Evolutionary conservation across 2,329 filamentous ascomycete genomes (phyloP), one percentile per base, ranked within the genome.

Genomic region (Colletotrichum lindemuthianum): DNA sequence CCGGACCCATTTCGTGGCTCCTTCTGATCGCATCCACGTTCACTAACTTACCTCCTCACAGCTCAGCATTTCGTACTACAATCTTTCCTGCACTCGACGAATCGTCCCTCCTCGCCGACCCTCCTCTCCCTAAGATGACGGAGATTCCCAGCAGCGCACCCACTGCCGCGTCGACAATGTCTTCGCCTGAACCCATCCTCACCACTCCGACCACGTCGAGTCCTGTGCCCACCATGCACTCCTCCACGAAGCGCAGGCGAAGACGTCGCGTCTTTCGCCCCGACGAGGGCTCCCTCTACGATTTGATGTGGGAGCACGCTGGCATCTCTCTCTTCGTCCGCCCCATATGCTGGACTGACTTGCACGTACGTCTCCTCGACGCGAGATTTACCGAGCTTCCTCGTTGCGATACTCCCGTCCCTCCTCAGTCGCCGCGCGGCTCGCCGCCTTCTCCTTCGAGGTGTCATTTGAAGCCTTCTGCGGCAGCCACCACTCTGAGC

Each of bases 301-400:
- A 84, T 65, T 77, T 85, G 48, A 76, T 88, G 65, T 80, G 82
- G 65, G 76, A 82, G 24, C 71, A 87, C 69, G 72, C 78, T 39
- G 81, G 83, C 47, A 73, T 71, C 0, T 77, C 81, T 0, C 81
- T 88, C 16, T 86, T 82, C 63, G 73, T 84, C 51, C 78, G 80
- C 33, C 86, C 86, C 2, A 81, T 86, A 49, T 81, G 79, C 70
- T 88, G 86, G 86, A 86, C 82, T 13, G 84, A 87, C 58, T 60
- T 77, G 1, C 86, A 88, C 64, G 70, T 77, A 9, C 71, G 75
- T 47, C 73, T 86, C 2, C 81, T 88, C 6, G 79, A 78, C 32
- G 81, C 77, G 13, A 73, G 73, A 47, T 88, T 86, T 73, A 65
- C 73, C 33, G 75, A 81, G 68, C 74, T 78, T 12, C 77, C 81